Percentiles rank a stretch among this genome's conserved stretches.
Evolutionary conservation across 768 basidiomycete genomes (phyloP).

Genomic region (Tulasnella sp.): DNA sequence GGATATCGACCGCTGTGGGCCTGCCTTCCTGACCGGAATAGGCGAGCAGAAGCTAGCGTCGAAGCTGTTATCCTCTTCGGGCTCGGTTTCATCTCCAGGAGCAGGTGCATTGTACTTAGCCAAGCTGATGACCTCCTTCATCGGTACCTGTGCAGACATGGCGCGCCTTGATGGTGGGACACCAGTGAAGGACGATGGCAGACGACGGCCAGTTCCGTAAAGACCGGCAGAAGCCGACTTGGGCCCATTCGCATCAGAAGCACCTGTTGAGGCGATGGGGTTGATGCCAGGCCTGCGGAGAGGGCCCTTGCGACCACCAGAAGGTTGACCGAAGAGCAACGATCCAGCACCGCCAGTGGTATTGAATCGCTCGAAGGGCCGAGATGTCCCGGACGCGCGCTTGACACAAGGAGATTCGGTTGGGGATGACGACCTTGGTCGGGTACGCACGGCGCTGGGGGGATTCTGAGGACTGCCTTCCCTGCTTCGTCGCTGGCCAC

Average conservation of each 20-base stretch:
- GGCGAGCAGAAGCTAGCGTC: conserved; percentile 7
- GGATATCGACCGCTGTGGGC: conserved; percentile 51
- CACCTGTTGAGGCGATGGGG: background rate
- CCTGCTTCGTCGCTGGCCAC: background rate
- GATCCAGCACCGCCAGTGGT: conserved; percentile 35
- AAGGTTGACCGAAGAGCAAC: conserved; percentile 32
- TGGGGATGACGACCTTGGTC: conserved; percentile 47
- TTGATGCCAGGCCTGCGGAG: conserved; percentile 15
- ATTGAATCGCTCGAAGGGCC: conserved; percentile 43
- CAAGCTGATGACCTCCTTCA: background rate
- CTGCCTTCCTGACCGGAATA: conserved; percentile 40
- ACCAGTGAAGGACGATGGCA: conserved; percentile 6
- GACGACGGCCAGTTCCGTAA: conserved; percentile 11
- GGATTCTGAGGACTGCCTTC: background rate
- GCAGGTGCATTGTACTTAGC: background rate
- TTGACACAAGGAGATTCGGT: conserved; percentile 47
- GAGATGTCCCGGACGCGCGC: conserved; percentile 39
- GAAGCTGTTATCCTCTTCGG: conserved; percentile 18
- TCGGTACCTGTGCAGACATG: conserved; percentile 10
- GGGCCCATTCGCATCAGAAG: background rate
- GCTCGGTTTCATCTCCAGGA: conserved; percentile 16
- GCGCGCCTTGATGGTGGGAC: conserved; percentile 6
- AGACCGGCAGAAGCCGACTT: conserved; percentile 24
- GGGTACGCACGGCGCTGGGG: conserved; percentile 38
- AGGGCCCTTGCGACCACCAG: background rate